Percentiles rank a stretch among this genome's conserved stretches.
phyloP scores from a whole-genome alignment of 805 yeast species.

The Grigorovia transvaalensis region DNA sequence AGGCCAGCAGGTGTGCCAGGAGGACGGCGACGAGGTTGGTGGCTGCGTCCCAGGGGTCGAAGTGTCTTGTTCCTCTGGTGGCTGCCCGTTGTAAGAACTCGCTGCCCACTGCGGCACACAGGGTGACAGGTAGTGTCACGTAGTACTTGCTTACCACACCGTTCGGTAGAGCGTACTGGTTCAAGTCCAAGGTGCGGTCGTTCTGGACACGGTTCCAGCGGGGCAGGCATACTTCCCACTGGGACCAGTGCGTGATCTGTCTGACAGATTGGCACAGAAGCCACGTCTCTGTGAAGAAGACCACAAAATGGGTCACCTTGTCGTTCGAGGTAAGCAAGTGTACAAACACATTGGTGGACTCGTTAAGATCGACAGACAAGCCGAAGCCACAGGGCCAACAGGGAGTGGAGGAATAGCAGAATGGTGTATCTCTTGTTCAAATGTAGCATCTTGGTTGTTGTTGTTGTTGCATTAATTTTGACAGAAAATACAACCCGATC shows the following conservation, averaged over 20 bases:
- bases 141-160: neutral
- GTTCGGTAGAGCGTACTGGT: neutral
- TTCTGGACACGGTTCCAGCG: neutral
- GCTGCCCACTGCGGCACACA: slow-evolving; percentile 31
- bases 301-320: slow-evolving; percentile 39
- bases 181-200: neutral
- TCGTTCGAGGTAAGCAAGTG: slow-evolving; percentile 38
- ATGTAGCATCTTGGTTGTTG: neutral
- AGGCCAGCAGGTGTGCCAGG: slow-evolving; percentile 7
- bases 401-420: slow-evolving; percentile 8
- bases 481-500: no score
- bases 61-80: slow-evolving; percentile 31
- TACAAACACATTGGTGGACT: neutral
- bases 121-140: neutral
- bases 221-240: neutral
- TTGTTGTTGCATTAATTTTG: neutral
- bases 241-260: neutral
- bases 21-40: slow-evolving; percentile 26
- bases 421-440: slow-evolving; percentile 11
- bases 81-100: slow-evolving; percentile 37
- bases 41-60: slow-evolving; percentile 40
- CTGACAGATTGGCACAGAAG: slow-evolving; percentile 38
- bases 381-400: slow-evolving; percentile 22
- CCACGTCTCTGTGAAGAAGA: slow-evolving; percentile 38
- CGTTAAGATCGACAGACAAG: slow-evolving; percentile 23